Evolutionary conservation across 2,329 filamentous ascomycete species (phyloP), one percentile per base, ranked within the genome.

Genomic region (Ophiosphaerella korrae): DNA sequence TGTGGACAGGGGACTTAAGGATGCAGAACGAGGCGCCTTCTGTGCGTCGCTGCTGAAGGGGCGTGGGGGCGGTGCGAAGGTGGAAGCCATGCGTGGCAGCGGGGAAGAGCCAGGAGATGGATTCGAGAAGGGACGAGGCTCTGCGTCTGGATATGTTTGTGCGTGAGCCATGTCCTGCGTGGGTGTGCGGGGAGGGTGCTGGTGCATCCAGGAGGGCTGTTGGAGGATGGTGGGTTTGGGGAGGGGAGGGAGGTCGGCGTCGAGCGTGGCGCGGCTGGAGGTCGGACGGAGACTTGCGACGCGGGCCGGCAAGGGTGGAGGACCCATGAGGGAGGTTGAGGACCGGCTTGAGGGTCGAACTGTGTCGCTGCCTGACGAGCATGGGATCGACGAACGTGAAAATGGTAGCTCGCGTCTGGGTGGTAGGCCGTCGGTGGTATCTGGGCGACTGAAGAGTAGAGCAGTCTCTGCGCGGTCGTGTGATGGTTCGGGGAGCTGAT

Each of bases 361-460:
- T 8, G 48, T 62, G 8, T 69, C 64, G 29, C 53, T 67, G 13
- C 61, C 58, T 32, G 62, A 56, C 42, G 67, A 67, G 33, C 62
- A 50, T n/a, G 64, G 54, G 8, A 60, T 40, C 18, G 67, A 68
- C n/a, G 67, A 58, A 7, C 71, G 66, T 33, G 65, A 58, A 53
- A 78, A 78, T 3, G 75, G 74, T 14, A 76, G 65, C 52, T 76
- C 74, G 41, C 74, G 67, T 42, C 68, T 60, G 7, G 73, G 73
- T 21, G 74, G 73, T 29, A 75, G 60, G 52, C 41, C n/a, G 57
- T 55, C 54, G 9, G 55, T 44, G 24, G 62, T 54, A 14, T 54
- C 49, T 12, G 53, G 60, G 3, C 60, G 55, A n/a, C 46, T 44
- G 36, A 57, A 58, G 7, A 63, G 46, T 16, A 55, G 49, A 29